phyloP scores from a whole-genome alignment of 306 rosid genomes.

The Canavalia ensiformis region DNA sequence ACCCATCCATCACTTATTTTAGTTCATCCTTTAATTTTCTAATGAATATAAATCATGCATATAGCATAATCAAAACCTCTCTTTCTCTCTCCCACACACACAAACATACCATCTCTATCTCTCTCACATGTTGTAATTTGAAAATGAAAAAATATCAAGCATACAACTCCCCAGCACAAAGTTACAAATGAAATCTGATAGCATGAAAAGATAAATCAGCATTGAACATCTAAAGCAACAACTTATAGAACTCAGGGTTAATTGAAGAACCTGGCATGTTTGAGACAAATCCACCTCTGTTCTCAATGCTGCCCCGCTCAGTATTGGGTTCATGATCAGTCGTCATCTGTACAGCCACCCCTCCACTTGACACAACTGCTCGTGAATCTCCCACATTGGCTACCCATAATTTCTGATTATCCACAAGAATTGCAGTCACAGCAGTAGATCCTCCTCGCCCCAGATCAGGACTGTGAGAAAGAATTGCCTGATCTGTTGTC shows the following conservation, averaged over 20 bases:
- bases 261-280: conserved; percentile 87
- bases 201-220: conserved; percentile 28
- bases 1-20: too few relatives aligned
- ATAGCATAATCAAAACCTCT: neutral
- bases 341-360: conserved; percentile 74
- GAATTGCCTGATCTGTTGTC: conserved; percentile 76
- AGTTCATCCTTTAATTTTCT: neutral
- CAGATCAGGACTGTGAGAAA: conserved; percentile 76
- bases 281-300: conserved; percentile 90
- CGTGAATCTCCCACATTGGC: conserved; percentile 89
- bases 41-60: neutral
- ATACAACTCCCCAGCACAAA: conserved; percentile 7
- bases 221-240: conserved; percentile 34
- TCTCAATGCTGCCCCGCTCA: conserved; percentile 82
- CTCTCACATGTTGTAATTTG: neutral
- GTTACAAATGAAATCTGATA: conserved; percentile 1
- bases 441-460: conserved; percentile 90
- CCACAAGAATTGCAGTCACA: conserved; percentile 76
- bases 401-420: conserved; percentile 72
- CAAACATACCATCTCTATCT: neutral
- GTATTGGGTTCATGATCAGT: conserved; percentile 88
- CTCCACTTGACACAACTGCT: conserved; percentile 72
- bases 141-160: conserved; percentile 7
- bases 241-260: conserved; percentile 38
- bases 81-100: neutral